Conservation (phyloP, 2,329 filamentous ascomycete genomes). For the Fusarium keratoplasticum region DNA sequence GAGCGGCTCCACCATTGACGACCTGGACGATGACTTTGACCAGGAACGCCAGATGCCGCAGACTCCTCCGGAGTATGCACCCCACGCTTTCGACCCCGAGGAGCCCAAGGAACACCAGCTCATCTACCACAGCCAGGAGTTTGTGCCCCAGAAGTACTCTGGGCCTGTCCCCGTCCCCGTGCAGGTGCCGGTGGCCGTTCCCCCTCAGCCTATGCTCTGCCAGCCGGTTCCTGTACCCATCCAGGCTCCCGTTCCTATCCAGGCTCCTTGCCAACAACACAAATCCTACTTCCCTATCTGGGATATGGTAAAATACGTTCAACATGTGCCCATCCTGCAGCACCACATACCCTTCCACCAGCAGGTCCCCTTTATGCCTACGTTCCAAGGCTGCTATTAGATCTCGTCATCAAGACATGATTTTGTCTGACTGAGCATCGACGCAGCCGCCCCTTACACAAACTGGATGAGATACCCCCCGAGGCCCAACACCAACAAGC, state of each 20-base stretch:
- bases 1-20: conserved; percentile 64
- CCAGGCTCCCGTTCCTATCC: conserved; percentile 52
- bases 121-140: conserved; percentile 59
- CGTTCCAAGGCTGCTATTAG: conserved; percentile 64
- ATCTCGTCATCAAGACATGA: background rate
- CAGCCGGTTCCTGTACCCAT: conserved; percentile 46
- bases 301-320: conserved; percentile 66
- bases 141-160: conserved; percentile 58
- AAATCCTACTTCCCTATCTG: conserved; percentile 64
- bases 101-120: conserved; percentile 54
- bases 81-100: conserved; percentile 60
- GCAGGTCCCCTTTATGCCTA: conserved; percentile 63
- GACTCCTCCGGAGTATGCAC: conserved; percentile 54
- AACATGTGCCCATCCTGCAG: conserved; percentile 60
- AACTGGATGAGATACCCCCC: conserved; percentile 35
- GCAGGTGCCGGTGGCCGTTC: conserved; percentile 40
- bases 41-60: conserved; percentile 56
- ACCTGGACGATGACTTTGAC: conserved; percentile 62
- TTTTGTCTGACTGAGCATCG: conserved; percentile 7
- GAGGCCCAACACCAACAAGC: conserved; percentile 23
- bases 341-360: conserved; percentile 64
- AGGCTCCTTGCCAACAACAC: conserved; percentile 55
- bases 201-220: conserved; percentile 45
- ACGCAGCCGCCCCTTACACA: conserved; percentile 12
- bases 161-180: conserved; percentile 52